Percentiles rank a stretch among this genome's conserved stretches.
phyloP scores from a whole-genome alignment of 495 filamentous ascomycete species.

The Xylaria cubensis region DNA sequence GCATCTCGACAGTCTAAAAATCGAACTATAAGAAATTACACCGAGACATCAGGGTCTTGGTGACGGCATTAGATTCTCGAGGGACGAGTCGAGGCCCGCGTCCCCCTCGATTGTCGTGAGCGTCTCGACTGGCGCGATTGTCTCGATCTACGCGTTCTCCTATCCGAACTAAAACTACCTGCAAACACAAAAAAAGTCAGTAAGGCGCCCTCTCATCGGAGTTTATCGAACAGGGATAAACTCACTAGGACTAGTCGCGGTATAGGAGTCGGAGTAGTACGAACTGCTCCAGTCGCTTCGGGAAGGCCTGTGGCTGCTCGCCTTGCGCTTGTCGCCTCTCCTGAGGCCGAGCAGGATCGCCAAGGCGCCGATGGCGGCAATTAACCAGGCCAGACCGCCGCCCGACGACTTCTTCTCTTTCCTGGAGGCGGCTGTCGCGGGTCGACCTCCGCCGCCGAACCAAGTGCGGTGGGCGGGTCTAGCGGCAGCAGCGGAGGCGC shows the following conservation, averaged over 20 bases:
- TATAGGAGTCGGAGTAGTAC: constrained; percentile 56
- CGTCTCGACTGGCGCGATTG: constrained; percentile 37
- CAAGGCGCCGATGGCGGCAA: constrained; percentile 62
- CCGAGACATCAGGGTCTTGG: background rate
- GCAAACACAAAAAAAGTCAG: constrained; percentile 42
- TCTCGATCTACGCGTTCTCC: constrained; percentile 46
- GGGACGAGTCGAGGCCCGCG: constrained; percentile 31
- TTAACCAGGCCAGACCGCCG: constrained; percentile 58
- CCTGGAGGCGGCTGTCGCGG: constrained; percentile 58
- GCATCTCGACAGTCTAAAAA: background rate
- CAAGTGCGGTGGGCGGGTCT: constrained; percentile 64
- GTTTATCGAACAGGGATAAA: constrained; percentile 41
- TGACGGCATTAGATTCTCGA: constrained; percentile 25
- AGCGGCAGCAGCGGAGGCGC: constrained; percentile 42
- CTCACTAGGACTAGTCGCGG: constrained; percentile 57
- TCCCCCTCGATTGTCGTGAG: constrained; percentile 34
- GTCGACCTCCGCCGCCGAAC: constrained; percentile 63
- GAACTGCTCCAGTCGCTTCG: constrained; percentile 55
- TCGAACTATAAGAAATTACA: background rate
- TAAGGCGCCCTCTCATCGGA: constrained; percentile 25
- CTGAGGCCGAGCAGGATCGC: constrained; percentile 78
- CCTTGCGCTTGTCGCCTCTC: constrained; percentile 63
- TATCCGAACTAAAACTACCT: constrained; percentile 55
- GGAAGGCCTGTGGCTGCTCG: constrained; percentile 48
- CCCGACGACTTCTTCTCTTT: constrained; percentile 58